A percentile compares a stretch with the other conserved stretches of the same genome.
Conservation (phyloP, 2,329 filamentous ascomycete genomes). For the Leptosphaerulina australis region DNA sequence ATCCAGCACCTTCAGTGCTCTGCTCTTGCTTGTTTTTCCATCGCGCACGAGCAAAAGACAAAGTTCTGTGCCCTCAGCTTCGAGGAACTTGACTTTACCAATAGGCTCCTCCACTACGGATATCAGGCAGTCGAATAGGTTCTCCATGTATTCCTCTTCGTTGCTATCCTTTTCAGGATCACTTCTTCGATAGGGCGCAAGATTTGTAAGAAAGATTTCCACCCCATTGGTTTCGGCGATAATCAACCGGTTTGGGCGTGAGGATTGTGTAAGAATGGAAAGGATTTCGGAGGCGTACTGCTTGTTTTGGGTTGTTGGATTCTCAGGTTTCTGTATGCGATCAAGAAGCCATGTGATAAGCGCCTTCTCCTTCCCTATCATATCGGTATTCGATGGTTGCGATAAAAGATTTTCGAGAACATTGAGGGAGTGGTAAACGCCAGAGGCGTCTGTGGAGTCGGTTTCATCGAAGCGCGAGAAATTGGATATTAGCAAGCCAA, state of each 20-base stretch:
- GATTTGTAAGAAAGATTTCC: constrained; percentile 79
- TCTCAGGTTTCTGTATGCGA: constrained; percentile 73
- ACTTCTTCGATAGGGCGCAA: constrained; percentile 81
- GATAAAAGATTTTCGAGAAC: constrained; percentile 88
- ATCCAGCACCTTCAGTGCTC: constrained; percentile 81
- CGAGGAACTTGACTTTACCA: constrained; percentile 81
- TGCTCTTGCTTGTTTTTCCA: constrained; percentile 78
- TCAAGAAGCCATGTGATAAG: constrained; percentile 78
- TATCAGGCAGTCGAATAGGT: constrained; percentile 85
- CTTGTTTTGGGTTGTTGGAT: constrained; percentile 81
- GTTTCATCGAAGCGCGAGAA: constrained; percentile 79
- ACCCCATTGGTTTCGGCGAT: constrained; percentile 72
- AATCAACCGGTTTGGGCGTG: constrained; percentile 66
- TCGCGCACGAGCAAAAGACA: constrained; percentile 83
- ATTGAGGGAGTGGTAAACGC: constrained; percentile 82
- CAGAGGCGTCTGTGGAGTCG: constrained; percentile 74
- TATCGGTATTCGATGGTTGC: constrained; percentile 69
- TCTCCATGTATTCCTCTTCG: constrained; percentile 94
- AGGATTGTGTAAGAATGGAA: constrained; percentile 83
- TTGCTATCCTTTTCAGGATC: constrained; percentile 85
- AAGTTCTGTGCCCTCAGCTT: constrained; percentile 90
- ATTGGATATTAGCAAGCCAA: constrained; percentile 77
- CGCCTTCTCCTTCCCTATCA: constrained; percentile 70
- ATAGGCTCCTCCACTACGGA: constrained; percentile 75
- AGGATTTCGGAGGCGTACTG: constrained; percentile 93